These are phyloP conservation scores for Diaporthe capsici DNA, from an alignment of 2,329 filamentous ascomycete species.

Conservation along the genomic window DNA sequence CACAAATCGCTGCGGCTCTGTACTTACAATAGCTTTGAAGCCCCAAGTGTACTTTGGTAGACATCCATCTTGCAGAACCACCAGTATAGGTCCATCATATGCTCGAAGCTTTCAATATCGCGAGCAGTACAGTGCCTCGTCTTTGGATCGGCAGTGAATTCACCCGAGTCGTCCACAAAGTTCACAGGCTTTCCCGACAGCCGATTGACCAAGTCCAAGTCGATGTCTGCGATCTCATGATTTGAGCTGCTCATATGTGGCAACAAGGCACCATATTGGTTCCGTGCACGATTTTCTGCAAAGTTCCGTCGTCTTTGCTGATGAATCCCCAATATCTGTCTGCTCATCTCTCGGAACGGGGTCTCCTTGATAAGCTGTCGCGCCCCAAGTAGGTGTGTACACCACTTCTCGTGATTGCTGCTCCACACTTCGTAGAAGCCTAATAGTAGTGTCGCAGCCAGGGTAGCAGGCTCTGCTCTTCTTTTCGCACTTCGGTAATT, in stretches of 20 bases:
- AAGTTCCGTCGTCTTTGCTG: constrained; percentile 49
- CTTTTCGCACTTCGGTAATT: constrained; percentile 79
- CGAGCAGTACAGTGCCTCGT: constrained; percentile 56
- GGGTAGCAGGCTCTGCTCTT: constrained; percentile 81
- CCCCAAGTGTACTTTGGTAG: constrained; percentile 91
- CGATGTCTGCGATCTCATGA: constrained; percentile 55
- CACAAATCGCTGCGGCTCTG: background rate
- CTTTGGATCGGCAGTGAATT: constrained; percentile 34
- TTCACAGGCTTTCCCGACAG: constrained; percentile 57
- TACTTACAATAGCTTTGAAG: constrained; percentile 86
- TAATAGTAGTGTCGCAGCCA: constrained; percentile 89
- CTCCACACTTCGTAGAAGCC: constrained; percentile 96
- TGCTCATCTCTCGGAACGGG: constrained; percentile 81
- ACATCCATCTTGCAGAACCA: constrained; percentile 97
- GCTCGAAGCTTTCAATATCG: constrained; percentile 86
- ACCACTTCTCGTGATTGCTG: constrained; percentile 96
- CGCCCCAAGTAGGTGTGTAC: constrained; percentile 88
- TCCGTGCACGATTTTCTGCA: constrained; percentile 35
- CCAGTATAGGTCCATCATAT: constrained; percentile 90
- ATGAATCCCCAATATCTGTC: constrained; percentile 76
- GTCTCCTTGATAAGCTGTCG: constrained; percentile 87
- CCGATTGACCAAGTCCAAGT: constrained; percentile 57
- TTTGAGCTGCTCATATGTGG: constrained; percentile 44
- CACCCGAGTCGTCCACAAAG: constrained; percentile 42
- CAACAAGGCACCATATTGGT: constrained; percentile 45